Evolutionary conservation across 768 basidiomycete genomes (phyloP).

Genomic region (Leccinum fibrillosum): DNA sequence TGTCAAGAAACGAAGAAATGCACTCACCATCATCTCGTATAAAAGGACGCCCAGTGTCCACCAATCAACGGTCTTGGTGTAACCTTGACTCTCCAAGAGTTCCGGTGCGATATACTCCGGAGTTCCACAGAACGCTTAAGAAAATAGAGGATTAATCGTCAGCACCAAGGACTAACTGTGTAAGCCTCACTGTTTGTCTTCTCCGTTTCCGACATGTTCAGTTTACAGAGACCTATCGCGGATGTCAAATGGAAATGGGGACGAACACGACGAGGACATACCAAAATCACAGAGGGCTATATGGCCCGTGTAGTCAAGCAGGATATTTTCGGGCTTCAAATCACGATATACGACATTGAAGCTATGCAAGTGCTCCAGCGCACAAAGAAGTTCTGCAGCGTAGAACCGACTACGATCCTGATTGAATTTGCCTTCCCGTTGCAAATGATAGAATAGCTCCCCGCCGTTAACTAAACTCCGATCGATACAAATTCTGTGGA

Average conservation of each 20-base stretch:
- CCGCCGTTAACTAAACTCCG: slow-evolving; percentile 82
- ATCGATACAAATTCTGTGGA: slow-evolving; percentile 1
- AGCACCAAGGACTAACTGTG: background rate
- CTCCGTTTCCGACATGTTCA: slow-evolving; percentile 97
- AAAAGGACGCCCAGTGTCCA: slow-evolving; percentile 96
- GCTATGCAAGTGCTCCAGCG: slow-evolving; percentile 91
- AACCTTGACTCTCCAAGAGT: slow-evolving; percentile 92
- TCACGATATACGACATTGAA: slow-evolving; percentile 99
- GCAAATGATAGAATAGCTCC: slow-evolving; percentile 96
- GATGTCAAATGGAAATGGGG: slow-evolving; percentile 1
- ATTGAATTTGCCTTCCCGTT: slow-evolving; percentile 95
- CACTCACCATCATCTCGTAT: slow-evolving; percentile 88
- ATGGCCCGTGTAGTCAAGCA: slow-evolving; percentile 96
- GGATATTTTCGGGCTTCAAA: slow-evolving; percentile 96
- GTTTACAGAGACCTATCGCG: slow-evolving; percentile 71
- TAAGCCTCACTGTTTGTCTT: slow-evolving; percentile 84
- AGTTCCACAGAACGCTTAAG: slow-evolving; percentile 90
- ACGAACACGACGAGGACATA: slow-evolving; percentile 16
- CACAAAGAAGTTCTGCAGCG: slow-evolving; percentile 94
- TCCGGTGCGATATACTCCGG: slow-evolving; percentile 99
- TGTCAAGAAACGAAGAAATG: background rate
- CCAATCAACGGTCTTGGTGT: slow-evolving; percentile 99
- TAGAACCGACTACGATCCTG: slow-evolving; percentile 93
- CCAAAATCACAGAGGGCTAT: slow-evolving; percentile 98
- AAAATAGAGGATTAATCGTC: slow-evolving; percentile 4